Percentiles rank a stretch among this genome's conserved stretches.
These are phyloP conservation scores for Rhizopus sp. DNA, from an alignment of 371 early-diverging fungal genomes.

Conservation along the genomic window DNA sequence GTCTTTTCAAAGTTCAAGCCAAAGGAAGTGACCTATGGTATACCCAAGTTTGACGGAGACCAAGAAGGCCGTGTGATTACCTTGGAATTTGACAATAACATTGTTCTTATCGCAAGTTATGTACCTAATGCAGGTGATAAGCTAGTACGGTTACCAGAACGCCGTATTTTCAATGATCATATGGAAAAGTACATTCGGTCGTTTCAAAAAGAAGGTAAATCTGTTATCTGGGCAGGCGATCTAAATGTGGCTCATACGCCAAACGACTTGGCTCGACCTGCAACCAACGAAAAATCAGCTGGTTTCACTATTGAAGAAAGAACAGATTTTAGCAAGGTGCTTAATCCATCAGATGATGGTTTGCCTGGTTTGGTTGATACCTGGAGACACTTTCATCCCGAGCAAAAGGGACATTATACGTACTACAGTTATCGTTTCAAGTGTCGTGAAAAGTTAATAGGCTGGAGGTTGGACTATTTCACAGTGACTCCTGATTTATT, in stretches of 20 bases:
- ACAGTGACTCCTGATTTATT: conserved; percentile 66
- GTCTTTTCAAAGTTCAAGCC: conserved; percentile 83
- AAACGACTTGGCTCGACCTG: conserved; percentile 83
- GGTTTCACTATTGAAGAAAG: conserved; percentile 90
- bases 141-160: conserved; percentile 65
- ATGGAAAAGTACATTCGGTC: conserved; percentile 71
- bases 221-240: conserved; percentile 88
- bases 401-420: conserved; percentile 70
- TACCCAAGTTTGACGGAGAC: conserved; percentile 52
- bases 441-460: conserved; percentile 72
- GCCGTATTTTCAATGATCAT: conserved; percentile 66
- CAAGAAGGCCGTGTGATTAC: conserved; percentile 80
- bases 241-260: conserved; percentile 87
- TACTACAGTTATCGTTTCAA: conserved; percentile 82
- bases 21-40: conserved; percentile 60
- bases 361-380: conserved; percentile 69
- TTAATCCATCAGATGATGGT: conserved; percentile 45
- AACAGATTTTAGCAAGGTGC: conserved; percentile 65
- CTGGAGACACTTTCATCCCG: conserved; percentile 77
- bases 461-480: conserved; percentile 93
- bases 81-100: conserved; percentile 59
- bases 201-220: conserved; percentile 70
- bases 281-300: conserved; percentile 74
- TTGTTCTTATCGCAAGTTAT: conserved; percentile 76
- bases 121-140: conserved; percentile 84